These are phyloP conservation scores for Baudoinia panamericana DNA, from an alignment of 495 filamentous ascomycete species.

Conservation along the genomic window DNA sequence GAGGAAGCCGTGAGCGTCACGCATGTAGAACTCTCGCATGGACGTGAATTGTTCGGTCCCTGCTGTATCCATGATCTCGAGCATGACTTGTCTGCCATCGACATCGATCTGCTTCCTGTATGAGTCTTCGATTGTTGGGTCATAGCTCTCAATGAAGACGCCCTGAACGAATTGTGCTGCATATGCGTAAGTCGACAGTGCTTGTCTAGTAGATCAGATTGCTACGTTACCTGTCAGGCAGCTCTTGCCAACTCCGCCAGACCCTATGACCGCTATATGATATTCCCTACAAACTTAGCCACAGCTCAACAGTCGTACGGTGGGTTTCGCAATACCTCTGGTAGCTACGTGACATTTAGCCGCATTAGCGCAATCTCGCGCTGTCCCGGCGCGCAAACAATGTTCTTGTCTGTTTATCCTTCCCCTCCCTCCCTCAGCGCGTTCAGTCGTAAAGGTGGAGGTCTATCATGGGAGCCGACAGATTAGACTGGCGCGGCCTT, in stretches of 20 bases:
- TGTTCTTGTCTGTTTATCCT: too few relatives aligned
- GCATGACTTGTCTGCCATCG: slow-evolving; percentile 87
- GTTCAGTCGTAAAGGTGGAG: too few relatives aligned
- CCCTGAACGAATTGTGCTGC: slow-evolving; percentile 98
- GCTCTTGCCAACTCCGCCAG: slow-evolving; percentile 94
- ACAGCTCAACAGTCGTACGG: too few relatives aligned
- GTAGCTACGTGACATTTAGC: slow-evolving; percentile 5
- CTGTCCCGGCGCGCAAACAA: neutral
- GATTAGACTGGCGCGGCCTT: too few relatives aligned
- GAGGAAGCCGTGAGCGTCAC: slow-evolving; percentile 84
- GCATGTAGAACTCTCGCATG: slow-evolving; percentile 76
- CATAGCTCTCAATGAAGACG: slow-evolving; percentile 98
- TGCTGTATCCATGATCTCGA: slow-evolving; percentile 96
- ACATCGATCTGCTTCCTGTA: slow-evolving; percentile 90
- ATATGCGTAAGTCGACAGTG: slow-evolving; percentile 17
- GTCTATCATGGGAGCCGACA: too few relatives aligned
- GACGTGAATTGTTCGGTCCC: slow-evolving; percentile 96
- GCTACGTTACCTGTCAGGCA: slow-evolving; percentile 69
- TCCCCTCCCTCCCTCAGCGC: too few relatives aligned
- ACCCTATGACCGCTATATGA: slow-evolving; percentile 81
- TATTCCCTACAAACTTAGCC: slow-evolving; percentile 44
- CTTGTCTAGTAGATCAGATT: slow-evolving; percentile 2
- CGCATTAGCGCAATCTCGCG: slow-evolving; percentile 2
- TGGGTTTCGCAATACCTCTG: too few relatives aligned
- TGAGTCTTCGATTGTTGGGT: slow-evolving; percentile 96